These are phyloP conservation scores for Ophiocordyceps camponoti-leonardi DNA, from an alignment of 2,329 filamentous ascomycete genomes.

Conservation along the genomic window DNA sequence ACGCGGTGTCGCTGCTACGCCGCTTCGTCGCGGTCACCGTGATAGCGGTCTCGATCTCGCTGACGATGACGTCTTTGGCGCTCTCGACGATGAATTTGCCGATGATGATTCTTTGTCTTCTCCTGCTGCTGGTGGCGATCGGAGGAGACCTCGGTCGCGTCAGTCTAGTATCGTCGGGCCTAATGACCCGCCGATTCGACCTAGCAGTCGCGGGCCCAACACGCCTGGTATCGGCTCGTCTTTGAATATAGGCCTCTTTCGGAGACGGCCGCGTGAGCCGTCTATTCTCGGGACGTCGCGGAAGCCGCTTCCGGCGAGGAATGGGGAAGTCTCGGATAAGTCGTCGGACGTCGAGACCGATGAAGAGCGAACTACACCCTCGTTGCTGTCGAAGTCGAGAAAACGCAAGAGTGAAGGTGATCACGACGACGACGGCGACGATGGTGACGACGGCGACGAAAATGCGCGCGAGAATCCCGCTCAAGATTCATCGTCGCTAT, in stretches of 20 bases:
- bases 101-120: constrained; percentile 15
- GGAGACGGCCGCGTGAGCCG: constrained; percentile 37
- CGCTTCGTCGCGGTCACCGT: constrained; percentile 17
- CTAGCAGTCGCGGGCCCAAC: constrained; percentile 30
- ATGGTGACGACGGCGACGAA: constrained; percentile 22
- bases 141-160: constrained; percentile 26
- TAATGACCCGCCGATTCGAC: constrained; percentile 33
- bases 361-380: constrained; percentile 28
- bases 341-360: constrained; percentile 18
- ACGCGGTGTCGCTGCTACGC: constrained; percentile 15
- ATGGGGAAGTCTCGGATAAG: constrained; percentile 21
- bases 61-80: constrained; percentile 29
- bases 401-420: constrained; percentile 40
- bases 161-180: constrained; percentile 33
- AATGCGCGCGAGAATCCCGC: constrained; percentile 7
- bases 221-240: constrained; percentile 30
- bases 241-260: constrained; percentile 40
- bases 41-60: constrained; percentile 29
- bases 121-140: constrained; percentile 9
- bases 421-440: constrained; percentile 21
- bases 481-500: constrained; percentile 12
- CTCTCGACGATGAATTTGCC: constrained; percentile 24
- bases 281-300: constrained; percentile 41
- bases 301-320: constrained; percentile 19
- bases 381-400: constrained; percentile 19